Base-by-base conservation (phyloP, 805 yeast species). In the Hanseniaspora occidentalis region DNA sequence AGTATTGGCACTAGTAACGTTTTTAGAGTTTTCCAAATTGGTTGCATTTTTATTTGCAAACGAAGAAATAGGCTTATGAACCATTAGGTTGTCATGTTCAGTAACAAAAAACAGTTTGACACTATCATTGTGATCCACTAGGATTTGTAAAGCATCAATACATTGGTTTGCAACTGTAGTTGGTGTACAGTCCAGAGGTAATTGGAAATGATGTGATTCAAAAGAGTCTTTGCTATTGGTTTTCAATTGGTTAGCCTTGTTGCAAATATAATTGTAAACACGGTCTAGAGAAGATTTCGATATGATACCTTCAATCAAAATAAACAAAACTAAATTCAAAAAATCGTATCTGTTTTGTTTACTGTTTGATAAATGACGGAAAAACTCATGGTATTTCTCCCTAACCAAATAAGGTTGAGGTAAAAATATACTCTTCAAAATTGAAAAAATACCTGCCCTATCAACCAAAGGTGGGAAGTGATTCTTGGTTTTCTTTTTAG, bases 271-370 rank as follows among this genome's bases (percentile, higher is more conserved):
- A 24, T 64, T 55, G 56, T 77, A 88, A 4, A 76, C 69, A 46
- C 65, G 70, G 48, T 80, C 86, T 35, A 84, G 58, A 0, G 84
- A 58, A 14, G 65, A 67, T 40, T 75, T 79, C 48, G 74, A 79
- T 2, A 54, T 51, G 5, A 79, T 62, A n/a, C 92, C 94, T 45
- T 86, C 95, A 43, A 78, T 79, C 26, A 88, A 61, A 35, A 86
- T 69, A 14, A 78, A 73, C 31, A 86, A 57, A 33, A 86, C 53
- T 42, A 80, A 61, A 34, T 80, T 76, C 54, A 86, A 66, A 13
- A 84, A 70, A 47, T 88, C 96, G 8, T 73, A 62, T 40, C 96
- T 64, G 5, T 83, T 81, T 47, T 81, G 94, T 56, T 82, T 82
- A 58, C 78, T 84, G 45, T 73, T 70, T 50, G 94, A 82, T 37